Evolutionary conservation across 257 asterid genomes (phyloP).

Genomic region (Solanum paucissectum): DNA sequence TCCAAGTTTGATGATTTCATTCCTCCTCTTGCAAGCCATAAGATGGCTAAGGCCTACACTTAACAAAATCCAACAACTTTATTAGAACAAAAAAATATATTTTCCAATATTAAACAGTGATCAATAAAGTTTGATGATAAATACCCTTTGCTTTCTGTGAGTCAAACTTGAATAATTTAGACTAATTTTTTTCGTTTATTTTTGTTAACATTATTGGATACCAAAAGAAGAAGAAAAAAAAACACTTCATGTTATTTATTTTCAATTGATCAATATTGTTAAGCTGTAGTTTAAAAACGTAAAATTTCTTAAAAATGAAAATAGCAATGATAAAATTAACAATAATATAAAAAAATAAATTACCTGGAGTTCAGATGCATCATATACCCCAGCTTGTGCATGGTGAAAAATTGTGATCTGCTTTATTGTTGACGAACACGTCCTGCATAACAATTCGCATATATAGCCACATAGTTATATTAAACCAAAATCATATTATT

Average conservation of each 20-base stretch:
- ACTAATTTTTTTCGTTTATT: not conserved
- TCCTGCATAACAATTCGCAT: not conserved
- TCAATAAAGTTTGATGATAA: not conserved
- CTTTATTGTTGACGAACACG: not conserved
- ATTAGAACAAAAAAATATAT: not conserved
- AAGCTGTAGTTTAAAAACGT: not conserved
- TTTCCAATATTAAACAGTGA: not conserved
- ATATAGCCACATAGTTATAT: not conserved
- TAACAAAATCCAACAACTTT: not conserved
- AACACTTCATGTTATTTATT: not conserved
- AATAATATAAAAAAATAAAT: not conserved
- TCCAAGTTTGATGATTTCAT: not conserved
- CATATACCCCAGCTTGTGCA: not conserved
- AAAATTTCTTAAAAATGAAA: not conserved
- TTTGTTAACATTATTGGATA: not conserved
- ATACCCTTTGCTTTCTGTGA: not conserved
- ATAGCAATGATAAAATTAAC: not conserved
- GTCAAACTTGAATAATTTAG: not conserved
- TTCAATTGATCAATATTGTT: not conserved
- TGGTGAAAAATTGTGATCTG: not conserved
- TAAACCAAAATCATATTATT: not conserved
- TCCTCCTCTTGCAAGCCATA: slow-evolving; percentile 1
- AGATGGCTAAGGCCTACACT: not conserved
- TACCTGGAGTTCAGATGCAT: not conserved
- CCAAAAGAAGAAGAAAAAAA: not conserved